Evolutionary conservation across 768 basidiomycete genomes (phyloP), one percentile per base, ranked within the genome.

Genomic region (Multifurca ochricompacta): DNA sequence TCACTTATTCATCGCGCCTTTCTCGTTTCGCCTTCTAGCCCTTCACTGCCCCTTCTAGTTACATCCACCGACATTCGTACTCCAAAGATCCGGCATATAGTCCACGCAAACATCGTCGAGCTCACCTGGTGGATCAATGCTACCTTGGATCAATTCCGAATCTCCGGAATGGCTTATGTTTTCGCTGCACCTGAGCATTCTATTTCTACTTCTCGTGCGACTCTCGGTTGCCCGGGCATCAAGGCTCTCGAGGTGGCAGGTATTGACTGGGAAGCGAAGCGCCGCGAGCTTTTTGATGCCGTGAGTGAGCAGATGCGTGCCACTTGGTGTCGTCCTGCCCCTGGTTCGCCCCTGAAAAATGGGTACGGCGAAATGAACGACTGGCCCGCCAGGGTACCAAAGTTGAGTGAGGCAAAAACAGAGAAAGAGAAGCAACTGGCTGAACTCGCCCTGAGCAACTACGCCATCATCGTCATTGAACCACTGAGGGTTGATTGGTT

Each of bases 111-210:
- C 9, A 66, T 71, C 39, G 77, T 83, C 56, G 84, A 91, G 65
- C 59, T 84, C 39, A 78, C 74, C 10, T 91, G 85, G 82, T 93
- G 88, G 87, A 76, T 83, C 48, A 73, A 77, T 28, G 75, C 77
- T 19, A 75, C 79, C 0, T 67, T 75, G 48, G 82, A 87, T 64
- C 91, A 94, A 63, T 91, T 83, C 65, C 82, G 91, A 43, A 69
- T 94, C 63, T 56, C 71, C 0, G 89, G 83, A 1, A 67, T 66
- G 13, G 79, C 77, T 19, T 74, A 71, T 64, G 59, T 89, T 55
- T 71, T 89, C 19, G 79, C 85, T 1, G 61, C 72, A 0, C 76
- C 78, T 0, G 57, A 63, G 6, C 73, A 77, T 70, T 53, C 59
- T 64, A 21, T 77, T 77, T 45, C 19, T 54, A 59, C 41, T 51